phyloP scores from a whole-genome alignment of 1,284 basidiomycete species.

The Hortiboletus rubellus region DNA sequence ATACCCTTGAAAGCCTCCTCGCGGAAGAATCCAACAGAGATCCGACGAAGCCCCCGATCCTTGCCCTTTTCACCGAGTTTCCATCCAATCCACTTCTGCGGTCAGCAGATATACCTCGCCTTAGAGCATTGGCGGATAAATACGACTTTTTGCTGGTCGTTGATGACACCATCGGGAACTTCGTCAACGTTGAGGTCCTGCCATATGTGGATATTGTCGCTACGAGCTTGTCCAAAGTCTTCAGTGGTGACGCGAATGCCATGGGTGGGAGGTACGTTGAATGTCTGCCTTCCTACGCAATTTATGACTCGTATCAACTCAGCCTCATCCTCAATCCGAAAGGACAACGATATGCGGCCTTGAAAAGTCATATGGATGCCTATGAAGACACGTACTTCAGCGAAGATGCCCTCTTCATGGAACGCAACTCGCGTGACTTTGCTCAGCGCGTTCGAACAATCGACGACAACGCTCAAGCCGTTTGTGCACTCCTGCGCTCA shows the following conservation, averaged over 20 bases:
- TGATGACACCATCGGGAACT: conserved; percentile 97
- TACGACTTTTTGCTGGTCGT: conserved; percentile 89
- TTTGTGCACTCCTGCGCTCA: conserved; percentile 78
- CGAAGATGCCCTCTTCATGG: conserved; percentile 96
- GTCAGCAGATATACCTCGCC: conserved; percentile 75
- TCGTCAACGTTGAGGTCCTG: conserved; percentile 92
- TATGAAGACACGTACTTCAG: conserved; percentile 91
- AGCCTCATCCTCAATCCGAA: conserved; percentile 85
- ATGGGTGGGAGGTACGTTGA: conserved; percentile 92
- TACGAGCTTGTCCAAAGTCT: conserved; percentile 92
- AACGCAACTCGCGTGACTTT: conserved; percentile 97
- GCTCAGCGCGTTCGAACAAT: conserved; percentile 72
- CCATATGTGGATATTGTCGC: conserved; percentile 93
- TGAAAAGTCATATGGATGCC: conserved; percentile 63
- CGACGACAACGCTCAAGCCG: conserved; percentile 80
- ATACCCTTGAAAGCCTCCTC: conserved; percentile 69
- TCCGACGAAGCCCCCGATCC: conserved; percentile 51
- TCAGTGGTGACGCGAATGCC: conserved; percentile 93
- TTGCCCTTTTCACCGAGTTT: conserved; percentile 84
- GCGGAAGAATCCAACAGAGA: conserved; percentile 41
- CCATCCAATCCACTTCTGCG: conserved; percentile 94
- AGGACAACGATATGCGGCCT: conserved; percentile 60
- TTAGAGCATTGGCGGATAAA: conserved; percentile 83
- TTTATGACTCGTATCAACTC: not conserved
- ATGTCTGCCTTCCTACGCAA: not conserved